Conservation (phyloP, 1,284 basidiomycete genomes). For the Sporisorium exsertum region DNA sequence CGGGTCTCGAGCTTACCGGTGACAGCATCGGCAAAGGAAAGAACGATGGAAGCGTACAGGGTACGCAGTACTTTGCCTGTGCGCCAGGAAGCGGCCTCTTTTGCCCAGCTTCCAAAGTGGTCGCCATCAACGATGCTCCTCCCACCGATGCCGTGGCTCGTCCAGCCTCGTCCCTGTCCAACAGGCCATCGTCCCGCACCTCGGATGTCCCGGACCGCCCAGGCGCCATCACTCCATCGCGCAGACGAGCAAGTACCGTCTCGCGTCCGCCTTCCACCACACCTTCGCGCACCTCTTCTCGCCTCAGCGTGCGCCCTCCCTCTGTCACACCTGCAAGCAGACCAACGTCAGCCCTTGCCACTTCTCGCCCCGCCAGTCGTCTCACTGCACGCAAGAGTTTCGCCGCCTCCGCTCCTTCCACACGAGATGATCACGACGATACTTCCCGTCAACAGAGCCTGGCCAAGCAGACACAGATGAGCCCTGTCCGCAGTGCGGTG, state of each 20-base stretch:
- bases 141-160: slow-evolving; percentile 62
- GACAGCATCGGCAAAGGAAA: slow-evolving; percentile 83
- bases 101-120: slow-evolving; percentile 81
- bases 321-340: slow-evolving; percentile 42
- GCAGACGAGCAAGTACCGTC: slow-evolving; percentile 41
- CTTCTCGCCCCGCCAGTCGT: slow-evolving; percentile 47
- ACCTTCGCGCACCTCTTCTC: slow-evolving; percentile 45
- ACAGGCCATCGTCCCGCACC: slow-evolving; percentile 46
- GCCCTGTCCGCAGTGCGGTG: slow-evolving; percentile 19
- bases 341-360: slow-evolving; percentile 48
- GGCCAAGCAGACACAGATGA: slow-evolving; percentile 63
- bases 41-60: slow-evolving; percentile 89
- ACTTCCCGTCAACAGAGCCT: no score
- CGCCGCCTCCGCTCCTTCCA: slow-evolving; percentile 13
- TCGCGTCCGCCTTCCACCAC: slow-evolving; percentile 38
- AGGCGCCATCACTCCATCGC: slow-evolving; percentile 42
- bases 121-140: slow-evolving; percentile 44
- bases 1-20: slow-evolving; percentile 65
- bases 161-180: slow-evolving; percentile 63
- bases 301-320: slow-evolving; percentile 45
- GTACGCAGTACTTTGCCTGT: slow-evolving; percentile 87
- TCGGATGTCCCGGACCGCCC: slow-evolving; percentile 37
- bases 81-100: slow-evolving; percentile 90
- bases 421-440: slow-evolving; percentile 26
- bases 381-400: slow-evolving; percentile 54